Evolutionary conservation across 768 basidiomycete species (phyloP).

Genomic region (Boletus reticulatus): DNA sequence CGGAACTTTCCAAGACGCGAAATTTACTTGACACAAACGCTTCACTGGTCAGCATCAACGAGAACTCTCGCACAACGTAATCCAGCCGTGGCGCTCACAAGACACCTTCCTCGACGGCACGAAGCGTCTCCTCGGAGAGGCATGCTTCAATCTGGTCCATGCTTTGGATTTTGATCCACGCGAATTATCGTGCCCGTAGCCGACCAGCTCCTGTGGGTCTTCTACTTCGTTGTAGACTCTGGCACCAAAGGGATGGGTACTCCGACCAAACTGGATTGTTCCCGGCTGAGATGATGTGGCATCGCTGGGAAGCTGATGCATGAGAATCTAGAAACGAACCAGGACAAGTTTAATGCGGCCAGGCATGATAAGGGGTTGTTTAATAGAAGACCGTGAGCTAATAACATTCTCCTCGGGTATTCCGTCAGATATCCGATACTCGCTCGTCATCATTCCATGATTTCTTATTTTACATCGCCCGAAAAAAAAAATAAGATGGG

Average conservation of each 20-base stretch:
- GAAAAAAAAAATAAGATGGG: background rate
- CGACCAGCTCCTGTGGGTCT: conserved; percentile 20
- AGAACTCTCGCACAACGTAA: background rate
- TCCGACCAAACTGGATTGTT: conserved; percentile 15
- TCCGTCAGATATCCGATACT: background rate
- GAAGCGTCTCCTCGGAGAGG: conserved; percentile 46
- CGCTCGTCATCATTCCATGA: background rate
- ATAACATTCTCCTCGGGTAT: background rate
- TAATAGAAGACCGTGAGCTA: background rate
- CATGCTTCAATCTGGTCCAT: conserved; percentile 42
- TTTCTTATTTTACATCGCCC: background rate
- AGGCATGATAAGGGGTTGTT: background rate
- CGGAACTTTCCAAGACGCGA: conserved; percentile 22
- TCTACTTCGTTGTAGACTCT: conserved; percentile 14
- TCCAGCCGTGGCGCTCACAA: conserved; percentile 34
- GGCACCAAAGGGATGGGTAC: conserved; percentile 1
- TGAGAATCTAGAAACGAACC: background rate
- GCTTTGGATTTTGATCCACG: conserved; percentile 7
- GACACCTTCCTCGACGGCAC: conserved; percentile 47
- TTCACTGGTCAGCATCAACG: background rate
- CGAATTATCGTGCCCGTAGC: conserved; percentile 12
- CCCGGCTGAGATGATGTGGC: conserved; percentile 1
- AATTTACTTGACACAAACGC: conserved; percentile 15
- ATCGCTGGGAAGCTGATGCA: background rate
- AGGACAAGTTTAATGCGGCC: conserved; percentile 6